Percentiles rank a stretch among this genome's conserved stretches.
These are phyloP conservation scores for Pseudocercospora eumusae DNA, from an alignment of 2,329 filamentous ascomycete species.

Conservation along the genomic window DNA sequence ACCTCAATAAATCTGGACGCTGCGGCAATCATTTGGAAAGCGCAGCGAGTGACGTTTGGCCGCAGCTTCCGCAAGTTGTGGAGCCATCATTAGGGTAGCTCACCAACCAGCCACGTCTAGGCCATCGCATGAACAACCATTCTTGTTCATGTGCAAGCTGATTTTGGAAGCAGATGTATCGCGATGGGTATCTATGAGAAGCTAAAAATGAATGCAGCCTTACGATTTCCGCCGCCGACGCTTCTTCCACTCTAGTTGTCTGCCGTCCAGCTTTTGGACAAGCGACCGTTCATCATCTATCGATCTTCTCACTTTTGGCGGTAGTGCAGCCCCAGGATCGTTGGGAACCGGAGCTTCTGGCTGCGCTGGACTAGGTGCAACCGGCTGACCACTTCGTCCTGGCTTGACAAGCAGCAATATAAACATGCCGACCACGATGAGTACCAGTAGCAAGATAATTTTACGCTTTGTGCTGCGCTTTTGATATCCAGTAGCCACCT, in stretches of 20 bases:
- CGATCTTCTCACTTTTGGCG: slow-evolving; percentile 15
- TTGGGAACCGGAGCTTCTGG: slow-evolving; percentile 22
- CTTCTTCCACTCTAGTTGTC: slow-evolving; percentile 31
- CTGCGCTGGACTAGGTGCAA: slow-evolving; percentile 10
- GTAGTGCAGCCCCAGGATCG: slow-evolving; percentile 23
- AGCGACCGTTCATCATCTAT: slow-evolving; percentile 6
- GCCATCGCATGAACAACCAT: not conserved
- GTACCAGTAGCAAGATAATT: slow-evolving; percentile 81
- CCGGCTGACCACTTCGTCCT: slow-evolving; percentile 46
- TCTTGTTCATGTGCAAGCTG: not conserved
- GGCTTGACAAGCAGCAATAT: slow-evolving; percentile 82
- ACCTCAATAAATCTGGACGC: not conserved
- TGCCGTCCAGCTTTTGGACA: slow-evolving; percentile 12
- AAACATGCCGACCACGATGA: slow-evolving; percentile 83
- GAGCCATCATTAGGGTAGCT: slow-evolving; percentile 15
- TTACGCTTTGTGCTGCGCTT: slow-evolving; percentile 85
- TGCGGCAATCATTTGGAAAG: slow-evolving; percentile 16
- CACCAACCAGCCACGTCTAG: slow-evolving; percentile 7
- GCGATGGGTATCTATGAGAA: slow-evolving; percentile 25
- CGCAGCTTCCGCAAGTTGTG: slow-evolving; percentile 21
- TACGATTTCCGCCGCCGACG: slow-evolving; percentile 22
- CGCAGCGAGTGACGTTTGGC: slow-evolving; percentile 26
- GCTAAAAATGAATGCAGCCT: slow-evolving; percentile 1
- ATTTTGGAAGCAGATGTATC: slow-evolving; percentile 7
- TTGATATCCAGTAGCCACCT: slow-evolving; percentile 85